Conservation (phyloP, 306 rosid genomes). For the Prunus padus region DNA sequence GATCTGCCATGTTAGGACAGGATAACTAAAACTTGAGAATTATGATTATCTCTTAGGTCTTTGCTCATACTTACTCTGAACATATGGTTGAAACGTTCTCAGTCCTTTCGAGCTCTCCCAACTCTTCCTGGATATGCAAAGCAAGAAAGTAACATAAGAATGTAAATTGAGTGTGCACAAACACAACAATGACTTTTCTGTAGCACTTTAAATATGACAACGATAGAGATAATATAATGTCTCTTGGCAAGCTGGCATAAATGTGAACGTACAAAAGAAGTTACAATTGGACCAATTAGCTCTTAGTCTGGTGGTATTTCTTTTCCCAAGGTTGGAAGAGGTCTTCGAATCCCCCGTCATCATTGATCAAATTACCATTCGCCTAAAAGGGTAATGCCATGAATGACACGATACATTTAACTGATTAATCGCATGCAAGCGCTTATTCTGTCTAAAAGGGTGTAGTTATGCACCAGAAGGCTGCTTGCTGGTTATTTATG, state of each 20-base stretch:
- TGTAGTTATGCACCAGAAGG: background rate
- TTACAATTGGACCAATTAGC: background rate
- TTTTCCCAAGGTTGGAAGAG: no score
- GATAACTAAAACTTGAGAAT: background rate
- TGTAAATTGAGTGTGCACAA: constrained; percentile 4
- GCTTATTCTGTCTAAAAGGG: background rate
- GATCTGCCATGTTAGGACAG: background rate
- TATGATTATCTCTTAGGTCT: no score
- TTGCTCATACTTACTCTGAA: constrained; percentile 50
- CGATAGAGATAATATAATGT: background rate
- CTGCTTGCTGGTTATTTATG: background rate
- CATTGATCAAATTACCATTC: no score
- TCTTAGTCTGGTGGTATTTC: no score
- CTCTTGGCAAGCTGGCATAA: no score
- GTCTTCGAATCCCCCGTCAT: no score
- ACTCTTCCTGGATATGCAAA: constrained; percentile 57
- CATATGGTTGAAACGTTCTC: constrained; percentile 67
- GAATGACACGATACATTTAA: background rate
- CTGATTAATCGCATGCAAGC: background rate
- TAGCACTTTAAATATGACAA: background rate
- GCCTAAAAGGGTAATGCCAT: background rate
- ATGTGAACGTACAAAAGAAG: background rate
- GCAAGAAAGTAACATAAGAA: background rate
- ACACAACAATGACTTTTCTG: constrained; percentile 4
- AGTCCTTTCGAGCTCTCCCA: constrained; percentile 60